A percentile compares a stretch with the other conserved stretches of the same genome.
Conservation (phyloP, 1,139 yeast species). For the Saccharomycopsis phalli region DNA sequence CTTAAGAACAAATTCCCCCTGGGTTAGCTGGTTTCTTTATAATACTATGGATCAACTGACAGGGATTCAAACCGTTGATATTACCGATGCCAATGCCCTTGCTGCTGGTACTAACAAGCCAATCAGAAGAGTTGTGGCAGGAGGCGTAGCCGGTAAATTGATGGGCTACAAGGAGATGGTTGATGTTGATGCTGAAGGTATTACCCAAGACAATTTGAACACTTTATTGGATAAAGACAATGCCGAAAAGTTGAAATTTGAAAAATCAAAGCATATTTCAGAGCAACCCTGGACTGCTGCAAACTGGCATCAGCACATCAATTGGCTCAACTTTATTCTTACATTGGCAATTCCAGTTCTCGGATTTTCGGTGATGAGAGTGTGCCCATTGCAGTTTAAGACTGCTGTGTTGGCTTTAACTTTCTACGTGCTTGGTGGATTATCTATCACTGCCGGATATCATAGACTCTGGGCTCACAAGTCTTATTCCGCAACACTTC, state of each 20-base stretch:
- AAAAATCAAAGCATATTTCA: conserved; percentile 59
- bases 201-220: conserved; percentile 44
- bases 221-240: conserved; percentile 47
- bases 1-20: too few species aligned
- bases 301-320: conserved; percentile 83
- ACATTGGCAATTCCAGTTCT: conserved; percentile 61
- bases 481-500: conserved; percentile 66
- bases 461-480: conserved; percentile 87
- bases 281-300: conserved; percentile 83
- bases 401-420: conserved; percentile 44
- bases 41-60: too few species aligned
- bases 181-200: conserved; percentile 54
- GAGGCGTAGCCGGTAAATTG: conserved; percentile 66
- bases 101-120: conserved; percentile 82
- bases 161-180: conserved; percentile 76
- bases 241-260: conserved; percentile 39
- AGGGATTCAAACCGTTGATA: conserved; percentile 49
- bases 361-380: conserved; percentile 40
- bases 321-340: conserved; percentile 85
- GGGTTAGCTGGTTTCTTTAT: too few species aligned
- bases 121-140: conserved; percentile 61
- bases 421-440: conserved; percentile 65
- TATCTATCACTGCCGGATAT: conserved; percentile 94
- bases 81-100: conserved; percentile 70
- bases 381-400: conserved; percentile 49